Evolutionary conservation across 2,329 filamentous ascomycete genomes (phyloP).

Genomic region (Diaporthe vaccinii): DNA sequence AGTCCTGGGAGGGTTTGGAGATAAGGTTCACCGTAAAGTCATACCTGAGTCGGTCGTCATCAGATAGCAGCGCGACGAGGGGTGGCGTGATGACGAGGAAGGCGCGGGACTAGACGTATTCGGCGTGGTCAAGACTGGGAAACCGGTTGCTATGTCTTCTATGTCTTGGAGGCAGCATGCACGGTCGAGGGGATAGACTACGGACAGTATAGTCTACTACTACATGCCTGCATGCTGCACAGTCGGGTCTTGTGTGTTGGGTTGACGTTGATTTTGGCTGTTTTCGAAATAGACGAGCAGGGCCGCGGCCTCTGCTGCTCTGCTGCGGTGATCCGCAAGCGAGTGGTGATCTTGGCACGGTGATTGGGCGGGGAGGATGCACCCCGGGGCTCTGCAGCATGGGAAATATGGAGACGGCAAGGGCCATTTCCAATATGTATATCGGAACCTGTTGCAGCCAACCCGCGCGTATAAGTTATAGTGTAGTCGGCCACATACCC

Average conservation of each 20-base stretch:
- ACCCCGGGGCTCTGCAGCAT: not conserved
- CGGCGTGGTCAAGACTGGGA: constrained; percentile 2
- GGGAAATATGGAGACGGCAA: constrained; percentile 15
- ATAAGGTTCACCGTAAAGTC: constrained; percentile 18
- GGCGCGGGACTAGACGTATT: constrained; percentile 1
- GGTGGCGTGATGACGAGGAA: constrained; percentile 20
- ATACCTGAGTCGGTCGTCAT: constrained; percentile 13
- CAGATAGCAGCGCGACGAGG: not conserved
- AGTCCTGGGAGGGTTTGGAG: not conserved
- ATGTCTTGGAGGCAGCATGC: not conserved
- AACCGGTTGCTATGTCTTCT: not conserved
- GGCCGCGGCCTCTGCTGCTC: constrained; percentile 1
- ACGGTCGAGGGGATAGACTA: not conserved
- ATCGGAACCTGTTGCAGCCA: constrained; percentile 26
- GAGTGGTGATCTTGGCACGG: constrained; percentile 13
- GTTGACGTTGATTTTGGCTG: constrained; percentile 32
- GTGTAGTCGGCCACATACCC: not conserved
- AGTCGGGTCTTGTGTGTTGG: not conserved
- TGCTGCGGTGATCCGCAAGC: constrained; percentile 27
- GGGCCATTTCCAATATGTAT: constrained; percentile 20
- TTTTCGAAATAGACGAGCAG: not conserved
- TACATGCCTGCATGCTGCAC: not conserved
- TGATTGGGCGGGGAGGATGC: constrained; percentile 18
- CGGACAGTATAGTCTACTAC: not conserved
- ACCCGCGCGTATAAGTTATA: too few species aligned